Base-by-base conservation (phyloP, 2,329 filamentous ascomycete genomes). In the Dactylonectria estremocensis region DNA sequence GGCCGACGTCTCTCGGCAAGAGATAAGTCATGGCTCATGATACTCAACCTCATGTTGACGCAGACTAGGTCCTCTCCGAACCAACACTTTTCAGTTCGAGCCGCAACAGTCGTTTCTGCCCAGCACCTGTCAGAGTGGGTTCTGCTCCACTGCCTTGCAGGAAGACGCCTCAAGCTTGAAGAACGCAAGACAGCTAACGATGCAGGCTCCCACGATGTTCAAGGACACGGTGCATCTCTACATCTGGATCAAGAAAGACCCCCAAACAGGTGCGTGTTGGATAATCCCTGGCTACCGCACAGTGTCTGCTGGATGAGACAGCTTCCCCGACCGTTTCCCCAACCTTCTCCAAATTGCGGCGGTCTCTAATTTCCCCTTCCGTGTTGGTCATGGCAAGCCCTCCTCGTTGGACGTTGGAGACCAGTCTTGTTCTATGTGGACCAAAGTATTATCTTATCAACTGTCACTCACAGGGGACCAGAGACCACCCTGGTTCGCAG, bases 71-170 rank as follows among this genome's bases (percentile, higher is more conserved):
- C 22, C 14, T 43, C 20, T 61, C 52, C 53, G 45, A 45, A 11
- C 52, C 46, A 33, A 22, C 18, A 35, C 31, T 46, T 13, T 40
- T 16, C 22, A 50, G 24, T 46, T 53, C 53, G 46, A 61, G 58
- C 58, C 57, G 53, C 63, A 61, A 67, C 43, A 61, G 45, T 56
- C 48, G 22, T 53, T 65, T 55, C 55, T 53, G 64, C 64, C 68
- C 49, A 59, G 50, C 62, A 66, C 57, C 57, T 60, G 40, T 58
- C 58, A 14, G 35, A 67, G 69, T 69, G 67, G 65, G 61, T 62
- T 69, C 61, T 48, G 61, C 64, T 72, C 74, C 74, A 76, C 74
- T 61, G 52, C 65, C 54, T 53, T 65, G 62, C 62, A 72, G 63
- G 61, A 16, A 54, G 53, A 69, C 54, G 70, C 59, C 53, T 58